Base-by-base conservation (phyloP, 2,329 filamentous ascomycete species). In the Byssochlamys sp. region DNA sequence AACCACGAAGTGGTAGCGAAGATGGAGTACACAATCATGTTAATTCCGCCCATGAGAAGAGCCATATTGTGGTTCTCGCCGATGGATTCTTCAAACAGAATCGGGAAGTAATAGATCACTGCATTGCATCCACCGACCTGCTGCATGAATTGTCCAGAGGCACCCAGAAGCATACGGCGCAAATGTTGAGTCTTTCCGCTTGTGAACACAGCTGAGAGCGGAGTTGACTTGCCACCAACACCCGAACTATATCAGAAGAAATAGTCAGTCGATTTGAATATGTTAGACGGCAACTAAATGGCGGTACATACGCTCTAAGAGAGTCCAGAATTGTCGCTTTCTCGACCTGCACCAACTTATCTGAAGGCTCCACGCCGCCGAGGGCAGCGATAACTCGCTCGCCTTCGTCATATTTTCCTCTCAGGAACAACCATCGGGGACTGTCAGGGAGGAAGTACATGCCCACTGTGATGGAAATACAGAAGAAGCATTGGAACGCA, bases 281-380 rank as follows among this genome's bases (percentile, higher is more conserved):
- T 54, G 1, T 48, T 69, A 26, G 72, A 69, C 3, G 68, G 68
- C 56, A 80, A 76, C 11, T 72, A 75, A 7, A 65, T 59, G 64
- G 72, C 52, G 69, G 55, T 28, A 68, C 78, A 25, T 78, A 78
- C n/a, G 79, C 80, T 27, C 77, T 75, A 62, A 87, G 84, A 2
- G 79, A 81, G 66, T 89, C 85, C 29, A 81, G 69, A 25, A 87
- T 83, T 0, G 85, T 83, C 54, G 82, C 80, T 61, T 79, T 77
- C 67, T 86, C 80, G 12, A 77, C 65, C 26, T 75, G 72, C 4
- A 82, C 82, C 62, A 84, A 78, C 3, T 77, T 70, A 59, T 80
- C 77, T 55, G 82, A 76, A 2, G 78, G 58, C 39, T 78, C 55
- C 24, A 71, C 65, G 19, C 73, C 76, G 52, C 71, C 67, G 1